Evolutionary conservation across 2,329 filamentous ascomycete species (phyloP).

Genomic region (Lecanosticta acicola): DNA sequence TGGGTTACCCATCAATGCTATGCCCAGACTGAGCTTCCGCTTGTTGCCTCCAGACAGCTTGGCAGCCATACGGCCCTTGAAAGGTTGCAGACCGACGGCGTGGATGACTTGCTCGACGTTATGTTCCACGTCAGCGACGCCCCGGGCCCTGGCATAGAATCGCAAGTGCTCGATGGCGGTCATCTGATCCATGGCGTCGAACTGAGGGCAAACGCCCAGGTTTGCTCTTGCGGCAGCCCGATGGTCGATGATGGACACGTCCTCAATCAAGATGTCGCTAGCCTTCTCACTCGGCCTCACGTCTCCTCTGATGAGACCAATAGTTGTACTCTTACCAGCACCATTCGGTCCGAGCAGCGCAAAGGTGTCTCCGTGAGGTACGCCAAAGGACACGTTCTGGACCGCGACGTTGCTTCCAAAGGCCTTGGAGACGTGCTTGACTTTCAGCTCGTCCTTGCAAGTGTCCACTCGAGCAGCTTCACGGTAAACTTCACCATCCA

Average conservation of each 20-base stretch:
- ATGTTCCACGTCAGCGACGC: slow-evolving; percentile 66
- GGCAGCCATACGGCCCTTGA: slow-evolving; percentile 67
- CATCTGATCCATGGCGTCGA: slow-evolving; percentile 78
- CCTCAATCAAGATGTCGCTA: slow-evolving; percentile 78
- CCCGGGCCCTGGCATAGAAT: slow-evolving; percentile 82
- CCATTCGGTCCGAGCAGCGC: slow-evolving; percentile 86
- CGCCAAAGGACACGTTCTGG: slow-evolving; percentile 76
- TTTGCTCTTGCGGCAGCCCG: slow-evolving; percentile 67
- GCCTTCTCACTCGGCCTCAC: slow-evolving; percentile 63
- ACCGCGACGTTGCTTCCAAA: slow-evolving; percentile 74
- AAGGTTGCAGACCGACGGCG: slow-evolving; percentile 70
- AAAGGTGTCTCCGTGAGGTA: slow-evolving; percentile 76
- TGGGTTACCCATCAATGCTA: slow-evolving; percentile 89
- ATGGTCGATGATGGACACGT: slow-evolving; percentile 65
- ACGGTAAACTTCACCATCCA: slow-evolving; percentile 54
- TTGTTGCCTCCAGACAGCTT: slow-evolving; percentile 87
- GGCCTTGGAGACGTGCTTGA: slow-evolving; percentile 71
- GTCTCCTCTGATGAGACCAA: slow-evolving; percentile 85
- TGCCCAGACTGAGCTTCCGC: slow-evolving; percentile 82
- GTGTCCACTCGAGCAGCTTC: slow-evolving; percentile 60
- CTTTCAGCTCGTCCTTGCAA: slow-evolving; percentile 65
- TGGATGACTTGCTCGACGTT: slow-evolving; percentile 74
- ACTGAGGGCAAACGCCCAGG: slow-evolving; percentile 82
- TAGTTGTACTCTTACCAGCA: slow-evolving; percentile 85
- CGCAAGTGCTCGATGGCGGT: slow-evolving; percentile 78